Base-by-base conservation (phyloP, 2,329 filamentous ascomycete genomes). In the Fusarium palustre region DNA sequence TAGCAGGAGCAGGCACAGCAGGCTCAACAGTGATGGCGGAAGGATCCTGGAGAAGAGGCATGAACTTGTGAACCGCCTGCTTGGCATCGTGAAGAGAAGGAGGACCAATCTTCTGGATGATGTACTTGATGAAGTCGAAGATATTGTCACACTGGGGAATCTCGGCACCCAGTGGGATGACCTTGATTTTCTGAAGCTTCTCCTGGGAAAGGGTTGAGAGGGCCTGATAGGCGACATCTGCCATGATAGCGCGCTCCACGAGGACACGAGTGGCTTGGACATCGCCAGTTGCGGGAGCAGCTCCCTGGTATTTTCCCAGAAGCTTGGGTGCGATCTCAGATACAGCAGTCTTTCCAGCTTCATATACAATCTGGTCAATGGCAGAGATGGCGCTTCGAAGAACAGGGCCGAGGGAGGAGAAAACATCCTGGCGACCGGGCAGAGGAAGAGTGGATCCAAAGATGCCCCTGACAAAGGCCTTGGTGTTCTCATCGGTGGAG, bases 91-190 rank as follows among this genome's bases (percentile, higher is more conserved):
- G 38, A 22, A 71, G 47, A 4, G 54, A 56, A 11, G 47, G 11
- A 5, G 65, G 61, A 0, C 61, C 56, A 7, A 30, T 24, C 13
- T 30, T 48, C 41, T 71, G 68, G 13, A 69, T 49, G 1, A 55
- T 20, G 7, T 28, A 54, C 54, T 71, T 71, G 30, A 67, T 38
- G 15, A 60, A 71, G 42, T 72, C 68, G 13, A 71, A 64, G 7
- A 73, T 18, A 15, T 6, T 33, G 16, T 71, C 68, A 1, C 18
- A 28, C 2, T 54, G 25, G 15, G 41, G 9, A 2, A 10, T 8
- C 2, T 41, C 41, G 2, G 16, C 9, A 12, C 59, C 38, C 7
- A 62, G 41, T 11, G 59, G 56, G 8, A 68, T 45, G 11, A 68
- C 24, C 20, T 55, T 64, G 0, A 71, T 20, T 24, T 8, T 20